Conservation (phyloP, 768 basidiomycete genomes). For the Sistotremastrum niveocremeum region DNA sequence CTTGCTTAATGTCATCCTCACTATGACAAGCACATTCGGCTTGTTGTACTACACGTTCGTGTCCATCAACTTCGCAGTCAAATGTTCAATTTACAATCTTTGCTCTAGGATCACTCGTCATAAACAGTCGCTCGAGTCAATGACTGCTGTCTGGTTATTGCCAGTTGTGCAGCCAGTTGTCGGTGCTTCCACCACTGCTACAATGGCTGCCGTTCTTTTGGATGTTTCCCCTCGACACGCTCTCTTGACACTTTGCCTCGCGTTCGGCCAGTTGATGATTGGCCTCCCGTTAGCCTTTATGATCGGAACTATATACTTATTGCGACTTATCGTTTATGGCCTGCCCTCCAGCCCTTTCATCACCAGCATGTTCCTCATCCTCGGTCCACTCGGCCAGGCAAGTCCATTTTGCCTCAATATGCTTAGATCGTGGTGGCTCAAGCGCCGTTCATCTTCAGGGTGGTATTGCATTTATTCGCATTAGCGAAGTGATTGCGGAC, state of each 20-base stretch:
- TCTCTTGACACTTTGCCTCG: conserved; percentile 31
- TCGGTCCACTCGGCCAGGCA: conserved; percentile 62
- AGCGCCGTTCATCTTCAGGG: background rate
- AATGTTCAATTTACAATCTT: background rate
- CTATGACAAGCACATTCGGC: conserved; percentile 45
- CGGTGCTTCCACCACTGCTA: conserved; percentile 50
- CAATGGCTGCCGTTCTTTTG: conserved; percentile 38
- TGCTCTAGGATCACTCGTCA: conserved; percentile 41
- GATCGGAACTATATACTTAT: conserved; percentile 51
- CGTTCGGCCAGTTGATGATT: conserved; percentile 41
- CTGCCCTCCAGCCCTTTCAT: conserved; percentile 33
- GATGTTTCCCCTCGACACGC: conserved; percentile 33
- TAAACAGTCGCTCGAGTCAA: conserved; percentile 35
- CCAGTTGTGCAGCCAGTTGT: conserved; percentile 67
- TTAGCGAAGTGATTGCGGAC: too few species aligned
- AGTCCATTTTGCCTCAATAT: conserved; percentile 43
- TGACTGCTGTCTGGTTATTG: conserved; percentile 60
- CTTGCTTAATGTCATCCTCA: conserved; percentile 52
- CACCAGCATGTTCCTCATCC: conserved; percentile 54
- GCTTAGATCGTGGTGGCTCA: conserved; percentile 17
- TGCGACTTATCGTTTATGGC: conserved; percentile 44
- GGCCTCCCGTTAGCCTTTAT: conserved; percentile 49
- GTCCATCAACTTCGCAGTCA: background rate
- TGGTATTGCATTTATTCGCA: too few species aligned
- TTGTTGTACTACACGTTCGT: conserved; percentile 56